Evolutionary conservation across 441 rosid genomes (phyloP).

Genomic region (Arabidopsis hybrid): DNA sequence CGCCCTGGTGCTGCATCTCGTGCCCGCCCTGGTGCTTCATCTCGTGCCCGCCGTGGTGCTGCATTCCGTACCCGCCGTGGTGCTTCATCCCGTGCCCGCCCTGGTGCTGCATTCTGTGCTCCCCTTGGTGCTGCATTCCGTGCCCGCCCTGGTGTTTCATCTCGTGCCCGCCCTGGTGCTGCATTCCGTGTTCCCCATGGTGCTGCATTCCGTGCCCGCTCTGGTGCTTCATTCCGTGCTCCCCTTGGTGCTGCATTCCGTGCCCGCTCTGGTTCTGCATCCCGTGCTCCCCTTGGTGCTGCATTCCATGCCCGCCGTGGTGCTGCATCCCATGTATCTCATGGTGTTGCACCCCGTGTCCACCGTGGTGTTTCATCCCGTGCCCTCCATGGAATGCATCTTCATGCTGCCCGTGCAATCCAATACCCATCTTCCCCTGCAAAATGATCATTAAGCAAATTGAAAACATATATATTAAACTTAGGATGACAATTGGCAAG

Average conservation of each 20-base stretch:
- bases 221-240: slow-evolving; percentile 4
- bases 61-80: background rate
- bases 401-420: slow-evolving; percentile 25
- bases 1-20: background rate
- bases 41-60: background rate
- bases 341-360: too few relatives aligned
- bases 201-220: slow-evolving; percentile 19
- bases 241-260: background rate
- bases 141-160: background rate
- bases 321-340: slow-evolving; percentile 13
- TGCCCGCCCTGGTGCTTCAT: slow-evolving; percentile 17
- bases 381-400: background rate
- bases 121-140: slow-evolving; percentile 2
- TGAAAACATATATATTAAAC: too few relatives aligned
- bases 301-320: background rate
- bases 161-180: background rate
- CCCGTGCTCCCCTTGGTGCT: slow-evolving; percentile 15
- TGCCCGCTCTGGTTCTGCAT: slow-evolving; percentile 5
- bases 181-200: background rate
- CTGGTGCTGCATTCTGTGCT: slow-evolving; percentile 12
- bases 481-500: too few relatives aligned
- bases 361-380: slow-evolving; percentile 24
- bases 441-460: background rate
- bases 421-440: slow-evolving; percentile 29
- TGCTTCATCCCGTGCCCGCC: background rate